A percentile compares a stretch with the other conserved stretches of the same genome.
These are phyloP conservation scores for Naganishia sp. DNA, from an alignment of 1,284 basidiomycete species.

Conservation along the genomic window DNA sequence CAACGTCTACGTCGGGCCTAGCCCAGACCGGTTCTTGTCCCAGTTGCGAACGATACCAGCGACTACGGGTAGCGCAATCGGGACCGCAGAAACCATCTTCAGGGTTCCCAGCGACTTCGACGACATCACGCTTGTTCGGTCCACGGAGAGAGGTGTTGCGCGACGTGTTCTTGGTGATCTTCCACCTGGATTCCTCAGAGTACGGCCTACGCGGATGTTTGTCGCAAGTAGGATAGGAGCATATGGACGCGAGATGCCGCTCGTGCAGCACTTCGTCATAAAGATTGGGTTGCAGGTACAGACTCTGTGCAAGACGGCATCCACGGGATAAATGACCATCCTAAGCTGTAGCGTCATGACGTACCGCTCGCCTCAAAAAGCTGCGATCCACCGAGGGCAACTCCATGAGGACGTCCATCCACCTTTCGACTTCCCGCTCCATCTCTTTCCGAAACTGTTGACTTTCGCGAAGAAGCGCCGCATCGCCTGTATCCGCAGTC, in stretches of 20 bases:
- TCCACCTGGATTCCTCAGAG: slow-evolving; percentile 14
- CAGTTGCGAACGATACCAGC: slow-evolving; percentile 26
- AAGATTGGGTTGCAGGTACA: slow-evolving; percentile 25
- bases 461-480: slow-evolving; percentile 12
- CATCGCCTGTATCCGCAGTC: slow-evolving; percentile 1
- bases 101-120: slow-evolving; percentile 24
- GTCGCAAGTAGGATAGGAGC: slow-evolving; percentile 26
- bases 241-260: slow-evolving; percentile 20
- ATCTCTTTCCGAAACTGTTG: slow-evolving; percentile 22
- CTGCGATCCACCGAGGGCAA: slow-evolving; percentile 14
- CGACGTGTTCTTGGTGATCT: slow-evolving; percentile 8
- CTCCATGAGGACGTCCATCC: slow-evolving; percentile 30
- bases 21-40: slow-evolving; percentile 28
- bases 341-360: not conserved
- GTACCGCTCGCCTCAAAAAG: slow-evolving; percentile 27
- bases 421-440: slow-evolving; percentile 27
- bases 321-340: not conserved
- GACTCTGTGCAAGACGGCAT: slow-evolving; percentile 7
- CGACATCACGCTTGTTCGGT: slow-evolving; percentile 25
- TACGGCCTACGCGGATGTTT: slow-evolving; percentile 19
- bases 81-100: slow-evolving; percentile 30
- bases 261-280: slow-evolving; percentile 32
- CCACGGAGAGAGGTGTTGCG: slow-evolving; percentile 12
- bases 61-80: slow-evolving; percentile 24
- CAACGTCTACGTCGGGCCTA: slow-evolving; percentile 8